These are phyloP conservation scores for Sporisorium graminicola DNA, from an alignment of 1,284 basidiomycete genomes.

Conservation along the genomic window DNA sequence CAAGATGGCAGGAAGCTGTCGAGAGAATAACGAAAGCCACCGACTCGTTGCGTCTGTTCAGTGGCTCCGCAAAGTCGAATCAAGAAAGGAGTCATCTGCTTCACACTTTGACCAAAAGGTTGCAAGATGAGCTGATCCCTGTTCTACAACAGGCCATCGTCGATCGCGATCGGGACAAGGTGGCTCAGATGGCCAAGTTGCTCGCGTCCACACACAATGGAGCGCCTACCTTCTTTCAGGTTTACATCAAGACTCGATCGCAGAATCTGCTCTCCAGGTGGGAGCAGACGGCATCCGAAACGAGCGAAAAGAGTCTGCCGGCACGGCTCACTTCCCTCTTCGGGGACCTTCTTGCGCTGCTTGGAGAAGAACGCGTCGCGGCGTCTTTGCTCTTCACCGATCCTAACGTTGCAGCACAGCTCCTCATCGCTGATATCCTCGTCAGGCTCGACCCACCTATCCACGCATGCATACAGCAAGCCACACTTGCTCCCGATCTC, in stretches of 20 bases:
- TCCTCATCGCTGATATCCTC: conserved; percentile 29
- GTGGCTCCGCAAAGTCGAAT: conserved; percentile 34
- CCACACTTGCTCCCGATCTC: conserved; percentile 25
- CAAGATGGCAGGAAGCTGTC: conserved; percentile 41
- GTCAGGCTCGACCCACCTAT: conserved; percentile 41
- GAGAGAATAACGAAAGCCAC: conserved; percentile 41
- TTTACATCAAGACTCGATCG: conserved; percentile 35
- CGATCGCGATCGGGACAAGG: conserved; percentile 18
- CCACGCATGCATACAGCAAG: conserved; percentile 20
- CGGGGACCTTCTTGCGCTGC: conserved; percentile 37
- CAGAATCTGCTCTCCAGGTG: conserved; percentile 27
- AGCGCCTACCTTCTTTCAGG: conserved; percentile 25
- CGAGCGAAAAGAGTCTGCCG: conserved; percentile 24
- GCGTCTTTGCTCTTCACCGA: conserved; percentile 38
- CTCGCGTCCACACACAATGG: conserved; percentile 27
- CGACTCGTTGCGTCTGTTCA: conserved; percentile 41
- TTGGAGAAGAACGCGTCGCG: conserved; percentile 52
- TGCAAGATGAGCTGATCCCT: conserved; percentile 35
- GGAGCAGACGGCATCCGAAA: conserved; percentile 27
- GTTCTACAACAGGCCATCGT: conserved; percentile 27
- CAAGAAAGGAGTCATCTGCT: conserved; percentile 38
- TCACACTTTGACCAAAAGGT: conserved; percentile 18
- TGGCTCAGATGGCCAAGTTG: conserved; percentile 19
- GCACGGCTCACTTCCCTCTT: conserved; percentile 25
- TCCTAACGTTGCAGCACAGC: conserved; percentile 25